These are phyloP conservation scores for Beauveria sp. DNA, from an alignment of 2,329 filamentous ascomycete species.

Conservation along the genomic window DNA sequence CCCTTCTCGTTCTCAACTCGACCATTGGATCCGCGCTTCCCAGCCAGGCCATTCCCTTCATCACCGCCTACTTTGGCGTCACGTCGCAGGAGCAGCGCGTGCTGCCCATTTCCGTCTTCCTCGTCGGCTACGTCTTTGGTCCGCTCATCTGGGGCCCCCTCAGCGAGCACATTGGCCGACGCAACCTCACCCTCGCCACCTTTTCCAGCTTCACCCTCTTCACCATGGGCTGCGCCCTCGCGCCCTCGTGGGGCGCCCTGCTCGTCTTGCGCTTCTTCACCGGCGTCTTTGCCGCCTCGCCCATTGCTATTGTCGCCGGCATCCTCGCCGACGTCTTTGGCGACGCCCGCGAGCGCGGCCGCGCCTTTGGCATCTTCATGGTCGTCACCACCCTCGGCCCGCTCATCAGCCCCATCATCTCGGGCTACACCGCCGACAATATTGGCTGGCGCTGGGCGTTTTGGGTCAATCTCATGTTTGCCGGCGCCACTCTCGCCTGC, in stretches of 20 bases:
- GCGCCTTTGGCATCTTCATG: slow-evolving; percentile 58
- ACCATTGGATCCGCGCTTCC: slow-evolving; percentile 60
- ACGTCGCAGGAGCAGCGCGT: slow-evolving; percentile 37
- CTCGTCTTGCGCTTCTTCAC: slow-evolving; percentile 47
- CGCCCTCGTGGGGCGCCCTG: slow-evolving; percentile 43
- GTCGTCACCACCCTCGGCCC: slow-evolving; percentile 59
- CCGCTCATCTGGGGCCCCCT: slow-evolving; percentile 57
- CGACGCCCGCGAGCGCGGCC: slow-evolving; percentile 41
- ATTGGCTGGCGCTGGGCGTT: slow-evolving; percentile 65
- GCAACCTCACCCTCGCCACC: slow-evolving; percentile 35
- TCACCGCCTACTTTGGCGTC: slow-evolving; percentile 49
- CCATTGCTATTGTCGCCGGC: slow-evolving; percentile 54
- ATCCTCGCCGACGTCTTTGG: slow-evolving; percentile 61
- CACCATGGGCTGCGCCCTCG: slow-evolving; percentile 48
- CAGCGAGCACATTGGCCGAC: slow-evolving; percentile 56
- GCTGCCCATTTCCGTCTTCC: slow-evolving; percentile 55
- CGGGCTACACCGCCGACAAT: slow-evolving; percentile 49
- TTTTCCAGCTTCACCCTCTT: slow-evolving; percentile 42
- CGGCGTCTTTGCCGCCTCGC: slow-evolving; percentile 47
- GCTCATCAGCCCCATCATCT: slow-evolving; percentile 57
- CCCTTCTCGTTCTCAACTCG: slow-evolving; percentile 56
- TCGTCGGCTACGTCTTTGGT: slow-evolving; percentile 56
- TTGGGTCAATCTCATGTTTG: slow-evolving; percentile 63
- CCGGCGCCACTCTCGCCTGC: slow-evolving; percentile 51
- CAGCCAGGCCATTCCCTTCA: slow-evolving; percentile 52